phyloP scores from a whole-genome alignment of 768 basidiomycete species.

The Boletus huronensis region DNA sequence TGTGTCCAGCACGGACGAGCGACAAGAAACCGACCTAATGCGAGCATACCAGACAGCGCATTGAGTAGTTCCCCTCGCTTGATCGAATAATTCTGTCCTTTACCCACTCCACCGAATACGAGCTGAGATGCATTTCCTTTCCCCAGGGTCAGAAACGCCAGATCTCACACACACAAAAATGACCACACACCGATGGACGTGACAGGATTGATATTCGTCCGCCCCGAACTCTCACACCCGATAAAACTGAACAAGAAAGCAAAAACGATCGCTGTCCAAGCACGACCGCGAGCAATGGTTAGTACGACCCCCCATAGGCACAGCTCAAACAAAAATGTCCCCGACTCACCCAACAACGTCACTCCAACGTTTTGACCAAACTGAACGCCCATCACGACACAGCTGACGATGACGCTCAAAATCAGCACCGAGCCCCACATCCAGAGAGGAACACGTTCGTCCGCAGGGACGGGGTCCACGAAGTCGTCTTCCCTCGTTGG shows the following conservation, averaged over 20 bases:
- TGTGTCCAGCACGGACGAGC: neutral
- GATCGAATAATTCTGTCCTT: constrained; percentile 36
- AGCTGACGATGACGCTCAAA: constrained; percentile 45
- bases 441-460: constrained; percentile 51
- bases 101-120: constrained; percentile 59
- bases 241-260: constrained; percentile 68
- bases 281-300: neutral
- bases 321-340: neutral
- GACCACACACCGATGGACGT: constrained; percentile 42
- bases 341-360: constrained; percentile 20
- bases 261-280: constrained; percentile 42
- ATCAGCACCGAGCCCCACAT: constrained; percentile 56
- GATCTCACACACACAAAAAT: neutral
- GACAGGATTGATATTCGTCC: constrained; percentile 61
- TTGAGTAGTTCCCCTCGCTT: constrained; percentile 18
- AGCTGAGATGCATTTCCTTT: constrained; percentile 51
- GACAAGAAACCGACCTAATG: constrained; percentile 3
- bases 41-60: constrained; percentile 27
- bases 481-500: constrained; percentile 35
- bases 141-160: neutral
- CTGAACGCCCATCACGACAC: constrained; percentile 50
- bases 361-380: constrained; percentile 50
- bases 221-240: constrained; percentile 56
- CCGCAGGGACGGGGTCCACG: constrained; percentile 49
- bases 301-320: neutral